Percentiles rank a stretch among this genome's conserved stretches.
phyloP scores from a whole-genome alignment of 1,284 basidiomycete species.

The Hypsizygus ulmarius region DNA sequence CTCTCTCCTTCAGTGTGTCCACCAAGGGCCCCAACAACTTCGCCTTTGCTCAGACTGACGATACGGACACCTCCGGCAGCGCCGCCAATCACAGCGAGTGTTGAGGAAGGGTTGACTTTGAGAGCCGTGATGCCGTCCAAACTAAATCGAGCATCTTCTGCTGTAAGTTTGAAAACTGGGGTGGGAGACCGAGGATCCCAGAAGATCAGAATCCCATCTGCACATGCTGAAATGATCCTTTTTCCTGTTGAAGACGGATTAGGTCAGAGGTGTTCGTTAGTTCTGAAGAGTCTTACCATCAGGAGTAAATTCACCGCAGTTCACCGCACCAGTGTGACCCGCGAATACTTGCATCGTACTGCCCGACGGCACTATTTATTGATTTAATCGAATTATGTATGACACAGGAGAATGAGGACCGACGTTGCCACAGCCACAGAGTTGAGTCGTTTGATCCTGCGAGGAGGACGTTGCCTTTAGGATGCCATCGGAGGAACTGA shows the following conservation, averaged over 20 bases:
- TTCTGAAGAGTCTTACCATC: constrained; percentile 54
- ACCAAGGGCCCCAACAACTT: constrained; percentile 75
- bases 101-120: constrained; percentile 81
- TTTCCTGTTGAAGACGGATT: constrained; percentile 53
- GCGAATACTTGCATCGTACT: constrained; percentile 95
- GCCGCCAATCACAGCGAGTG: constrained; percentile 87
- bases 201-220: constrained; percentile 81
- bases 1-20: constrained; percentile 89
- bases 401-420: constrained; percentile 23
- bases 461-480: constrained; percentile 85
- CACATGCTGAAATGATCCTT: constrained; percentile 84
- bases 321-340: constrained; percentile 83
- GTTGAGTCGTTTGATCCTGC: constrained; percentile 93
- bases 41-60: constrained; percentile 83
- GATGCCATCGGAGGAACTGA: constrained; percentile 96
- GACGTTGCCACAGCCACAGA: constrained; percentile 98
- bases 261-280: neutral
- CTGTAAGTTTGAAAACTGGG: constrained; percentile 79
- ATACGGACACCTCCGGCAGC: constrained; percentile 81
- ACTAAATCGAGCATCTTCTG: constrained; percentile 73
- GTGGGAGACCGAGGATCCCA: constrained; percentile 87
- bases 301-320: constrained; percentile 90
- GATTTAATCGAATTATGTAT: constrained; percentile 10
- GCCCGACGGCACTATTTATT: constrained; percentile 81
- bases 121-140: constrained; percentile 84